Percentiles rank a stretch among this genome's conserved stretches.
Conservation (phyloP, 2,329 filamentous ascomycete species). For the Ampelomyces quisqualis region DNA sequence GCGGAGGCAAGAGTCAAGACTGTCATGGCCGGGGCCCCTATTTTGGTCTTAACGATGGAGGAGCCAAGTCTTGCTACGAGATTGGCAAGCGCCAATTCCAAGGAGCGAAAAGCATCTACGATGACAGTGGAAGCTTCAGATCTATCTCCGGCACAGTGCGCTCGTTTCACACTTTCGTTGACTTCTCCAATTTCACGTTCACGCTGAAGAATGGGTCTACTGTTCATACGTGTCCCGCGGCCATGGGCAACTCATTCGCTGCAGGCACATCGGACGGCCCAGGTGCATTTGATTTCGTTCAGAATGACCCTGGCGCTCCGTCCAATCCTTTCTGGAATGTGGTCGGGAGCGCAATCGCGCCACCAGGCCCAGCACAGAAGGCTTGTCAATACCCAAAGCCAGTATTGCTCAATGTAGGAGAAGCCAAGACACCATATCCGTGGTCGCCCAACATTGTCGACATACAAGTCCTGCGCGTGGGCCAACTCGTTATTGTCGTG, state of each 20-base stretch:
- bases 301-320: constrained; percentile 74
- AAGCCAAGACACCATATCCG: constrained; percentile 72
- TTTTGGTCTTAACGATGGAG: constrained; percentile 63
- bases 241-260: constrained; percentile 88
- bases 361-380: constrained; percentile 68
- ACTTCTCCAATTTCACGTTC: constrained; percentile 77
- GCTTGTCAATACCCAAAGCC: constrained; percentile 80
- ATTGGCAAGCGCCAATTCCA: constrained; percentile 72
- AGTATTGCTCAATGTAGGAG: constrained; percentile 84
- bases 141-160: constrained; percentile 66
- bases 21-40: constrained; percentile 75
- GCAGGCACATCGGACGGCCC: constrained; percentile 91
- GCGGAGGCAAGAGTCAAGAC: constrained; percentile 67
- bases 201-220: constrained; percentile 68
- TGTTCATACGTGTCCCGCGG: constrained; percentile 78
- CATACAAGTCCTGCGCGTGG: constrained; percentile 79
- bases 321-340: constrained; percentile 78
- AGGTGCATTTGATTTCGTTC: constrained; percentile 89
- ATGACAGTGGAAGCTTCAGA: constrained; percentile 49
- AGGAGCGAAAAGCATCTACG: constrained; percentile 60
- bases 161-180: constrained; percentile 80
- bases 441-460: constrained; percentile 94
- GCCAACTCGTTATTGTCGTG: constrained; percentile 80
- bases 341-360: constrained; percentile 70
- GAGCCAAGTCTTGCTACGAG: constrained; percentile 72